Conservation (phyloP, 257 asterid species). For the Salvia miltiorrhiza region DNA sequence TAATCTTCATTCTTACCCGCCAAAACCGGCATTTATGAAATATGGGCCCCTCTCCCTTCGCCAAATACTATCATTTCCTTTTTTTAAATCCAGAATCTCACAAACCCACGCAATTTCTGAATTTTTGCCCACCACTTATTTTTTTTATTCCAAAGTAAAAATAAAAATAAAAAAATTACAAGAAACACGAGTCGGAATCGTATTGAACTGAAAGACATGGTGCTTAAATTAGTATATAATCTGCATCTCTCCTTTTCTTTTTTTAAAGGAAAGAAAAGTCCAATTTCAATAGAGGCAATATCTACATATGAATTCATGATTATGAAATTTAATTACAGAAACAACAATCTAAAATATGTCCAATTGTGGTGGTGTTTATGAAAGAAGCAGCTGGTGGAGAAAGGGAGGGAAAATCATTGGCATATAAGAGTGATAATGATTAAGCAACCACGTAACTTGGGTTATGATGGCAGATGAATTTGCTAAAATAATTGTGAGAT, state of each 20-base stretch:
- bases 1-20: conserved; percentile 30
- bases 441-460: conserved; percentile 11
- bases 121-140: background rate
- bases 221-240: background rate
- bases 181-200: background rate
- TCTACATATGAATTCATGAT: background rate
- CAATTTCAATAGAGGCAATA: no score
- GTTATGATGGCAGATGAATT: conserved; percentile 10
- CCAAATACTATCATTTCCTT: background rate
- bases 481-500: conserved; percentile 20
- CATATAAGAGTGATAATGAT: conserved; percentile 22
- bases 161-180: no score
- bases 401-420: conserved; percentile 7
- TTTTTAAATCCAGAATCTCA: no score
- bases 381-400: conserved; percentile 13
- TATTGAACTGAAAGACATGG: background rate
- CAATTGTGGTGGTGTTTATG: background rate
- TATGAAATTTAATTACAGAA: background rate
- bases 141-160: background rate
- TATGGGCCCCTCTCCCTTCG: background rate
- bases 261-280: no score
- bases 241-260: background rate
- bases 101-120: background rate
- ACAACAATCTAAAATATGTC: background rate
- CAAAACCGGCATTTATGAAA: background rate